Conservation (phyloP, 2,329 filamentous ascomycete species). For the Penicillium vulpinum region DNA sequence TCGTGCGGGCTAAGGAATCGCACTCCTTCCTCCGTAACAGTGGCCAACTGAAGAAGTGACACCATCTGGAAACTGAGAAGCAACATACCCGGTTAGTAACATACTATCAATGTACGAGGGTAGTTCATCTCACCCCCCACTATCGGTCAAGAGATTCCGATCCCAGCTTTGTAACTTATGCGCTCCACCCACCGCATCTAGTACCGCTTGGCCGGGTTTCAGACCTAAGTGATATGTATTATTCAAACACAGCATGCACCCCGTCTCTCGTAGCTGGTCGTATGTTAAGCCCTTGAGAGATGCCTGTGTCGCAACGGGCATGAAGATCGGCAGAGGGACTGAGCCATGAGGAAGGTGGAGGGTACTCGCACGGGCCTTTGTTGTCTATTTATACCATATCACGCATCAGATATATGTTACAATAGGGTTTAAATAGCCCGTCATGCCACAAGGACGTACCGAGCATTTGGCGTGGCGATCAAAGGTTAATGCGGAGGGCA, state of each 20-base stretch:
- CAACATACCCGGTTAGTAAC: constrained; percentile 3
- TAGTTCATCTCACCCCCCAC: constrained; percentile 47
- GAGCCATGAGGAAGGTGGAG: constrained; percentile 88
- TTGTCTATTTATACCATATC: constrained; percentile 62
- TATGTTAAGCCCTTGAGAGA: constrained; percentile 93
- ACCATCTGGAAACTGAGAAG: constrained; percentile 91
- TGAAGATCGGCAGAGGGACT: constrained; percentile 90
- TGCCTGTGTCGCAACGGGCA: constrained; percentile 97
- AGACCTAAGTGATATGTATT: constrained; percentile 97
- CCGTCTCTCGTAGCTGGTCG: constrained; percentile 83
- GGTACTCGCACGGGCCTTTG: constrained; percentile 85
- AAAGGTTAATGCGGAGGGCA: constrained; percentile 69
- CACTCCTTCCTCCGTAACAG: constrained; percentile 92
- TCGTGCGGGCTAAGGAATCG: constrained; percentile 96
- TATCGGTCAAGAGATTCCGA: constrained; percentile 84
- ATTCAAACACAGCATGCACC: constrained; percentile 89
- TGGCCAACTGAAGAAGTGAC: constrained; percentile 86
- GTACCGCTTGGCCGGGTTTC: constrained; percentile 86
- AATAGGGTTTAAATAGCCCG: not conserved
- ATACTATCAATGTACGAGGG: not conserved
- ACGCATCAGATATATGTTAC: constrained; percentile 10
- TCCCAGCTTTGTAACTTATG: constrained; percentile 95
- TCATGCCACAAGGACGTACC: constrained; percentile 52
- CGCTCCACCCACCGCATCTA: constrained; percentile 85
- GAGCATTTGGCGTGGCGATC: constrained; percentile 77